Conservation (phyloP, 768 basidiomycete species). For the Lactarius psammicola region DNA sequence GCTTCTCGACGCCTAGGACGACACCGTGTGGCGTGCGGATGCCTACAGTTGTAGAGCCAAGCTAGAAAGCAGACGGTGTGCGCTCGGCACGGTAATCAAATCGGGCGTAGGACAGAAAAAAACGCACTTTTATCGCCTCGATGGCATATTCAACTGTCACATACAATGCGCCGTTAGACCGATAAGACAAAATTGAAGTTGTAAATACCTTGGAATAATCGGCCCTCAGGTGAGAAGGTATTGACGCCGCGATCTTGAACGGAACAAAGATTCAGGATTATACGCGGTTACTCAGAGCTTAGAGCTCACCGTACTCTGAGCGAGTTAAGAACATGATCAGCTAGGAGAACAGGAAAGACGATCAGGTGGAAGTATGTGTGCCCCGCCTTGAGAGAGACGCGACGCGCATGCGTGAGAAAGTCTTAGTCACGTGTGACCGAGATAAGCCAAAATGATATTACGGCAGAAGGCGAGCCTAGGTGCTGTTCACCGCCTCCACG, state of each 20-base stretch:
- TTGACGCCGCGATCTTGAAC: slow-evolving; percentile 89
- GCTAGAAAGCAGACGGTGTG: slow-evolving; percentile 45
- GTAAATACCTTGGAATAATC: slow-evolving; percentile 88
- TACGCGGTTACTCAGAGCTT: background rate
- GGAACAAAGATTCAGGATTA: slow-evolving; percentile 5
- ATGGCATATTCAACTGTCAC: slow-evolving; percentile 95
- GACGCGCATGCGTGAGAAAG: slow-evolving; percentile 25
- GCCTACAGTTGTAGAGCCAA: slow-evolving; percentile 97
- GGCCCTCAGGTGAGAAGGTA: slow-evolving; percentile 98
- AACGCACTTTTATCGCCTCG: slow-evolving; percentile 92
- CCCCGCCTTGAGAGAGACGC: slow-evolving; percentile 1
- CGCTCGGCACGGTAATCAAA: slow-evolving; percentile 4
- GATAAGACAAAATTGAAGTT: slow-evolving; percentile 7
- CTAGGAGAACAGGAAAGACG: slow-evolving; percentile 15
- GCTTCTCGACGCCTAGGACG: slow-evolving; percentile 95
- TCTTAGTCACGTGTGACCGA: slow-evolving; percentile 10
- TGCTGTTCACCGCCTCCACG: background rate
- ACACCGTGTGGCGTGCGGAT: slow-evolving; percentile 89
- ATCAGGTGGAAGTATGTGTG: background rate
- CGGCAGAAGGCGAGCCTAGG: no score
- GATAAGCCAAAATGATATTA: background rate
- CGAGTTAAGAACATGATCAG: slow-evolving; percentile 83
- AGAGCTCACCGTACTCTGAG: slow-evolving; percentile 80
- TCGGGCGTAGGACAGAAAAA: slow-evolving; percentile 4
- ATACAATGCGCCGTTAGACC: slow-evolving; percentile 26